A percentile compares a stretch with the other conserved stretches of the same genome.
phyloP scores from a whole-genome alignment of 768 basidiomycete genomes.

The Lyophyllum decastes region DNA sequence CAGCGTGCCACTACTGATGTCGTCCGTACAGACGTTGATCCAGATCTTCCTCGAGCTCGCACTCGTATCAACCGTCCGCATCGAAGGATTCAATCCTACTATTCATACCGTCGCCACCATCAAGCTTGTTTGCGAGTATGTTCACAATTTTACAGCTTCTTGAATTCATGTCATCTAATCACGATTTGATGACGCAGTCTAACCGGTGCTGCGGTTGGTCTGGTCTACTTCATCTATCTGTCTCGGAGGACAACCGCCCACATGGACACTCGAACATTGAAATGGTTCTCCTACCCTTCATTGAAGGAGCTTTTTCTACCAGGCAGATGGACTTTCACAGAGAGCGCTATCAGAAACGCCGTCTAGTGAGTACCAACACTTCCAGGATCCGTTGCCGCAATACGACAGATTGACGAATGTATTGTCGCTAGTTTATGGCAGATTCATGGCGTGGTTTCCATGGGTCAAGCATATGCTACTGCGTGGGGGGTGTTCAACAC shows the following conservation, averaged over 20 bases:
- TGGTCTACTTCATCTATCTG: conserved; percentile 18
- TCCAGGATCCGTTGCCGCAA: neutral
- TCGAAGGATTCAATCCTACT: conserved; percentile 16
- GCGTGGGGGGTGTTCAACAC: conserved; percentile 27
- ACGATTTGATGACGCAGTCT: neutral
- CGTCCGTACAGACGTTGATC: conserved; percentile 14
- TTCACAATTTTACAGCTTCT: neutral
- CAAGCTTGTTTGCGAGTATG: conserved; percentile 21
- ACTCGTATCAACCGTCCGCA: conserved; percentile 18
- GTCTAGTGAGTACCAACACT: conserved; percentile 8
- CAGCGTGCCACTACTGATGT: conserved; percentile 17
- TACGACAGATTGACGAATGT: too few relatives aligned
- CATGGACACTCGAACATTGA: conserved; percentile 4
- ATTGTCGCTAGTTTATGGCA: conserved; percentile 20
- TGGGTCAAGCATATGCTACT: conserved; percentile 24
- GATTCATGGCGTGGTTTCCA: conserved; percentile 23
- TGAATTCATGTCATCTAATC: neutral
- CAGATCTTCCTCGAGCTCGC: conserved; percentile 20
- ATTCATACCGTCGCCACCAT: conserved; percentile 21
- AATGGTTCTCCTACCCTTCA: conserved; percentile 9
- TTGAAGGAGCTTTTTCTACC: conserved; percentile 13
- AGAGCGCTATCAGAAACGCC: conserved; percentile 22
- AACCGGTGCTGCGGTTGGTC: conserved; percentile 1
- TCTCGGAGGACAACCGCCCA: conserved; percentile 3
- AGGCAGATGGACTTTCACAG: conserved; percentile 22